A percentile compares a stretch with the other conserved stretches of the same genome.
phyloP scores from a whole-genome alignment of 352 stramenopile species.

The Globisporangium mamillatum region DNA sequence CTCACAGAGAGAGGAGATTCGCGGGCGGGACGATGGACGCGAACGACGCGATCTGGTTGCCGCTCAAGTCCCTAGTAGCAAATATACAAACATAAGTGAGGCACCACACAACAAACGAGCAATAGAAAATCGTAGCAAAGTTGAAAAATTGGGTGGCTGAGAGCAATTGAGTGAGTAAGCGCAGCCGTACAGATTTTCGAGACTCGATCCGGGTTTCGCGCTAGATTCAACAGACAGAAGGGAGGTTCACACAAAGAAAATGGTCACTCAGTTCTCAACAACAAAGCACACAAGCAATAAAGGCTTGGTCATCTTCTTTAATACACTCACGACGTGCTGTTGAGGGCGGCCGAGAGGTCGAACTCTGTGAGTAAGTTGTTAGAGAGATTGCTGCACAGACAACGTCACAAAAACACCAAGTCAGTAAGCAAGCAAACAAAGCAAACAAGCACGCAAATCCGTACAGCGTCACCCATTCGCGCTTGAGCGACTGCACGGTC shows the following conservation, averaged over 20 bases:
- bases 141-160: neutral
- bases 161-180: too few relatives aligned
- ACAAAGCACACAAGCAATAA: neutral
- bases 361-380: constrained; percentile 16
- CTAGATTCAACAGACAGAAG: neutral
- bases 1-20: constrained; percentile 7
- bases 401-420: neutral
- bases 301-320: neutral
- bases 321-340: neutral
- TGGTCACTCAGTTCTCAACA: neutral
- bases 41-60: constrained; percentile 16
- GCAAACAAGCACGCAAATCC: neutral
- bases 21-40: constrained; percentile 4
- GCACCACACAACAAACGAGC: too few relatives aligned
- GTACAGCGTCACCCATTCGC: constrained; percentile 9
- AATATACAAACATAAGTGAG: neutral
- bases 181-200: constrained; percentile 8
- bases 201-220: neutral
- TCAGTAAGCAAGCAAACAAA: neutral
- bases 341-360: constrained; percentile 7
- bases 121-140: too few relatives aligned
- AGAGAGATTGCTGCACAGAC: constrained; percentile 12
- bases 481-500: constrained; percentile 4
- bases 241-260: neutral
- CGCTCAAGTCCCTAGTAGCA: constrained; percentile 11